Evolutionary conservation across 805 yeast species (phyloP).

Genomic region (Candida sakaeoensis): DNA sequence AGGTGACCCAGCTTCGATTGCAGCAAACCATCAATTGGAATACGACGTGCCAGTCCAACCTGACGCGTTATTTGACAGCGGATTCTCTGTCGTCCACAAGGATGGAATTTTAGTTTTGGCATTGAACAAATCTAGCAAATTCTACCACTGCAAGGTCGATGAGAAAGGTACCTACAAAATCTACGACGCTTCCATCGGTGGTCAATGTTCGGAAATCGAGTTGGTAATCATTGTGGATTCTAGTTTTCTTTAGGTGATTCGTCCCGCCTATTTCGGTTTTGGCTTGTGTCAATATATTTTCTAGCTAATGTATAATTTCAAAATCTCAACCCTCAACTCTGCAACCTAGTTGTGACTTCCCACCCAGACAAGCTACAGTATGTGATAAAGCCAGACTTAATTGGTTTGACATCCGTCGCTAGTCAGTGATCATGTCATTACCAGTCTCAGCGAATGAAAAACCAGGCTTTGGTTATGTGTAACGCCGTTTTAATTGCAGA

Average conservation of each 20-base stretch:
- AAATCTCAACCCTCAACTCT: too few relatives aligned
- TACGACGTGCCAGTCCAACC: constrained; percentile 1
- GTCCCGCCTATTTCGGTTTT: too few relatives aligned
- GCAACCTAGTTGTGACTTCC: too few relatives aligned
- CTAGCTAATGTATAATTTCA: too few relatives aligned
- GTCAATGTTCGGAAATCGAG: constrained; percentile 8
- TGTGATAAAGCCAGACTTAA: too few relatives aligned
- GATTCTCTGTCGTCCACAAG: constrained; percentile 6
- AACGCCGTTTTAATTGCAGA: neutral
- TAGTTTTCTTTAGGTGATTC: too few relatives aligned
- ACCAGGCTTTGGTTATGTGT: neutral
- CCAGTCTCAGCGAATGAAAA: too few relatives aligned
- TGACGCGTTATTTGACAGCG: constrained; percentile 3
- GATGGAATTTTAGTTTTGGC: constrained; percentile 8
- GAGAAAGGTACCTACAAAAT: constrained; percentile 4
- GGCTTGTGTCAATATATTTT: too few relatives aligned
- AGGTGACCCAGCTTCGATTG: too few relatives aligned
- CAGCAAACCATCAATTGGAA: constrained; percentile 8
- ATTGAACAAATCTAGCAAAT: constrained; percentile 5
- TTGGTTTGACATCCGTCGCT: too few relatives aligned
- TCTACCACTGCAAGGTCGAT: constrained; percentile 9
- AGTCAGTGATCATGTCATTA: too few relatives aligned
- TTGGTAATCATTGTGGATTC: constrained; percentile 6
- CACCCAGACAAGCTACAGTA: too few relatives aligned
- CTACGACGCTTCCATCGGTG: constrained; percentile 6